Conservation (phyloP, 495 filamentous ascomycete genomes). For the Aspergillus sparsus region DNA sequence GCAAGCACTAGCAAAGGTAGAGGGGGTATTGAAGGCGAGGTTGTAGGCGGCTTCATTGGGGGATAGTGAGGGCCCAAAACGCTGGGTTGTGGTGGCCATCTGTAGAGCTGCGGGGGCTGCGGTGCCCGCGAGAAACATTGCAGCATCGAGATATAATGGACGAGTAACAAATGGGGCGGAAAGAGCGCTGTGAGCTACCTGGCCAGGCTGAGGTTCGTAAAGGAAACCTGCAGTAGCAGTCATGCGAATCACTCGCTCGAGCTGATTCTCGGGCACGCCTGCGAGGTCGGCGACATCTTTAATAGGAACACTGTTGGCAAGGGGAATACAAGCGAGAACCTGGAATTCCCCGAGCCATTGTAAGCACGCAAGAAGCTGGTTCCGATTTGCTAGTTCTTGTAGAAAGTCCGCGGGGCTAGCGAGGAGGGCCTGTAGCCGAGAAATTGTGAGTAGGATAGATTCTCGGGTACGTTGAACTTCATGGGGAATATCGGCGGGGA, state of each 20-base stretch:
- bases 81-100: slow-evolving; percentile 38
- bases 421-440: slow-evolving; percentile 1
- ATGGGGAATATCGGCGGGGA: neutral
- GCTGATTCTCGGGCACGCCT: slow-evolving; percentile 35
- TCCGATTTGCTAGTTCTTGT: slow-evolving; percentile 8
- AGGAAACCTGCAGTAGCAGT: slow-evolving; percentile 41
- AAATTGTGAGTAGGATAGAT: neutral
- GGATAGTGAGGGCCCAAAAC: slow-evolving; percentile 10
- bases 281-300: slow-evolving; percentile 41
- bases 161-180: slow-evolving; percentile 40
- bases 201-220: slow-evolving; percentile 33
- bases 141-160: slow-evolving; percentile 35
- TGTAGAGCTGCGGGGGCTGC: slow-evolving; percentile 37
- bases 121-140: slow-evolving; percentile 39
- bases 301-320: slow-evolving; percentile 31
- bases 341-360: slow-evolving; percentile 48
- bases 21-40: slow-evolving; percentile 12
- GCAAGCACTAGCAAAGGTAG: slow-evolving; percentile 19
- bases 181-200: slow-evolving; percentile 39
- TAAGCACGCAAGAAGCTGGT: slow-evolving; percentile 38
- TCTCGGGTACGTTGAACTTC: slow-evolving; percentile 12
- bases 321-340: slow-evolving; percentile 45
- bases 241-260: slow-evolving; percentile 39
- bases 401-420: slow-evolving; percentile 9
- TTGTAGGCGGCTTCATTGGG: slow-evolving; percentile 28